phyloP scores from a whole-genome alignment of 805 yeast species.

The Jamesozyma rosinii region DNA sequence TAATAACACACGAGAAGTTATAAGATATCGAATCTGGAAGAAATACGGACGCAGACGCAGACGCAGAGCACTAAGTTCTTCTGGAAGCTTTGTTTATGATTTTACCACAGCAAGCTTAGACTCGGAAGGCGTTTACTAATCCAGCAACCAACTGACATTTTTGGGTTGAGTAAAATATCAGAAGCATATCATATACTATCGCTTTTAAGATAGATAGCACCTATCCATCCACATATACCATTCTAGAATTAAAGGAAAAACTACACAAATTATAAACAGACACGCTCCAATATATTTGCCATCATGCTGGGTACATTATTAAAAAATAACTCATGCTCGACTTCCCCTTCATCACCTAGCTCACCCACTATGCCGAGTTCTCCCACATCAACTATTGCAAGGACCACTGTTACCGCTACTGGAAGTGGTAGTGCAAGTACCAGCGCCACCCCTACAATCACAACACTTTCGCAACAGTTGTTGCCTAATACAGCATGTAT shows the following conservation, averaged over 20 bases:
- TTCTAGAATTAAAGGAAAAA: no score
- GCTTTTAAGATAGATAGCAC: no score
- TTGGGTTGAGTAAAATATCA: no score
- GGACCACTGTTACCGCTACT: background rate
- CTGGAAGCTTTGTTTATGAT: background rate
- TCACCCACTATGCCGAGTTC: background rate
- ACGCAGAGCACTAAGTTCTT: no score
- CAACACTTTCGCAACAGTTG: background rate
- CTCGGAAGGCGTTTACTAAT: background rate
- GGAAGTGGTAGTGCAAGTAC: no score
- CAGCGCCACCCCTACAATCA: background rate
- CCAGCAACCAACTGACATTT: no score
- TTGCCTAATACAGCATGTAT: background rate
- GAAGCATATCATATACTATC: no score
- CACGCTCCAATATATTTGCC: background rate
- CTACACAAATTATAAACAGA: background rate
- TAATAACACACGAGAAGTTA: no score
- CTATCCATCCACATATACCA: no score
- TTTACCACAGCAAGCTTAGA: no score
- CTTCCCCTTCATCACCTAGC: background rate
- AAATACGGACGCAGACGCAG: no score
- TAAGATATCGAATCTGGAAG: no score
- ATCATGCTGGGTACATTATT: slow-evolving; percentile 1
- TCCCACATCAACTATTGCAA: background rate
- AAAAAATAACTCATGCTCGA: background rate